Evolutionary conservation across 257 asterid genomes (phyloP).

Genomic region (Solanum pimpinellifolium): DNA sequence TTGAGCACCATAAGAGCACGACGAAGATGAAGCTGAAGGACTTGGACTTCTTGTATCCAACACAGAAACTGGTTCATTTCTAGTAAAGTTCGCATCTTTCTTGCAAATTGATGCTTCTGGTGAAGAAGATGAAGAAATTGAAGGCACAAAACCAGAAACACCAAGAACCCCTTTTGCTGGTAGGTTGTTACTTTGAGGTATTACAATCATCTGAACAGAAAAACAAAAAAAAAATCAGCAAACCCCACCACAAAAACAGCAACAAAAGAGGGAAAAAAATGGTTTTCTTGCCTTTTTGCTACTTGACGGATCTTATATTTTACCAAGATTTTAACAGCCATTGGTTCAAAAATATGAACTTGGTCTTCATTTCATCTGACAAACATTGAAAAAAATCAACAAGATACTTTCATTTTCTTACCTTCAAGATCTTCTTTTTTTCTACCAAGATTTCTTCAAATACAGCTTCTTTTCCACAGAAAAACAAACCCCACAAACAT

Average conservation of each 20-base stretch:
- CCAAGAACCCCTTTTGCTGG: slow-evolving; percentile 18
- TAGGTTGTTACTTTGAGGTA: slow-evolving; percentile 22
- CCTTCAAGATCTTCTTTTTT: not conserved
- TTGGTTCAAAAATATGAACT: slow-evolving; percentile 4
- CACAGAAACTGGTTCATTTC: slow-evolving; percentile 39
- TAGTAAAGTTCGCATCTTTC: slow-evolving; percentile 8
- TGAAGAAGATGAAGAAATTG: slow-evolving; percentile 10
- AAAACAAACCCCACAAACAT: not conserved
- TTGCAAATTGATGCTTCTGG: not conserved
- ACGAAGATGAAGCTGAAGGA: slow-evolving; percentile 43
- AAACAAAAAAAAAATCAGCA: not conserved
- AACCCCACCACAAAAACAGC: not conserved
- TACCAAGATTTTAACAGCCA: slow-evolving; percentile 2
- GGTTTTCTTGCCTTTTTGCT: slow-evolving; percentile 4
- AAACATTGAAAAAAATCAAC: not conserved
- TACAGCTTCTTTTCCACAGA: not conserved
- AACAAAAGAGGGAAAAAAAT: not conserved
- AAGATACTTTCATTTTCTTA: not conserved
- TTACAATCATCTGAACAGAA: slow-evolving; percentile 27
- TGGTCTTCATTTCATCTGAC: not conserved
- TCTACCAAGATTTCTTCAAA: not conserved
- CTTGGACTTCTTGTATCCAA: slow-evolving; percentile 51
- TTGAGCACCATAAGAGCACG: not conserved
- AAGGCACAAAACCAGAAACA: slow-evolving; percentile 15
- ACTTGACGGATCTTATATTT: not conserved